Conservation (phyloP, 495 filamentous ascomycete genomes). For the Lophiotrema nucula region DNA sequence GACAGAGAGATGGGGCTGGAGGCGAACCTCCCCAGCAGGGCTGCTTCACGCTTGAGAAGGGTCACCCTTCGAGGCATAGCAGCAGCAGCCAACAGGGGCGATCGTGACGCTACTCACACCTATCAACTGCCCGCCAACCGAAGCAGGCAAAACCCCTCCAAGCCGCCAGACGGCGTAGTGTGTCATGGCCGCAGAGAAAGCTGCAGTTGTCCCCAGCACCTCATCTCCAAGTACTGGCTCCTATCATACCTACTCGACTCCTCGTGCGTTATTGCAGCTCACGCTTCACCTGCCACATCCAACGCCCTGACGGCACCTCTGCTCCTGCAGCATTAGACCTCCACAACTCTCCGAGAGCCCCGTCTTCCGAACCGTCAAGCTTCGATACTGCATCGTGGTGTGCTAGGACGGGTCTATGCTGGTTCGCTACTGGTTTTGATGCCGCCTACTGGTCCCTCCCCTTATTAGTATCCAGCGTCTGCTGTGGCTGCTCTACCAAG, state of each 20-base stretch:
- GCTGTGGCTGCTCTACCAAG: conserved; percentile 6
- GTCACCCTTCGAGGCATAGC: conserved; percentile 5
- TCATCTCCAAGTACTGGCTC: no score
- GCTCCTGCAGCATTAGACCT: neutral
- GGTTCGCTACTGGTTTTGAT: neutral
- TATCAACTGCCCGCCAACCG: conserved; percentile 5
- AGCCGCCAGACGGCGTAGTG: conserved; percentile 25
- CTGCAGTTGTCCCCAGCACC: conserved; percentile 2
- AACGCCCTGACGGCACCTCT: neutral
- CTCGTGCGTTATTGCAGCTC: no score
- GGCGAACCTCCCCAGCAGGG: conserved; percentile 16
- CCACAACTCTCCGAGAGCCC: conserved; percentile 2
- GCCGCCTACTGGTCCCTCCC: neutral
- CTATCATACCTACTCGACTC: no score
- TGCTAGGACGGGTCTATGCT: conserved; percentile 12
- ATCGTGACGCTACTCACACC: conserved; percentile 12
- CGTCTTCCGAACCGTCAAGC: neutral
- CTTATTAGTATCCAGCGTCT: neutral
- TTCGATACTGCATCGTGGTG: no score
- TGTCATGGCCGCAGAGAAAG: conserved; percentile 29
- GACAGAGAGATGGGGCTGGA: conserved; percentile 2
- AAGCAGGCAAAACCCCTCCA: conserved; percentile 27
- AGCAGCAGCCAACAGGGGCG: conserved; percentile 15
- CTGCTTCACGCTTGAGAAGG: conserved; percentile 20
- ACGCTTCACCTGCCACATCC: neutral